phyloP scores from a whole-genome alignment of 2,329 filamentous ascomycete genomes.

The Hymenoscyphus repandus region DNA sequence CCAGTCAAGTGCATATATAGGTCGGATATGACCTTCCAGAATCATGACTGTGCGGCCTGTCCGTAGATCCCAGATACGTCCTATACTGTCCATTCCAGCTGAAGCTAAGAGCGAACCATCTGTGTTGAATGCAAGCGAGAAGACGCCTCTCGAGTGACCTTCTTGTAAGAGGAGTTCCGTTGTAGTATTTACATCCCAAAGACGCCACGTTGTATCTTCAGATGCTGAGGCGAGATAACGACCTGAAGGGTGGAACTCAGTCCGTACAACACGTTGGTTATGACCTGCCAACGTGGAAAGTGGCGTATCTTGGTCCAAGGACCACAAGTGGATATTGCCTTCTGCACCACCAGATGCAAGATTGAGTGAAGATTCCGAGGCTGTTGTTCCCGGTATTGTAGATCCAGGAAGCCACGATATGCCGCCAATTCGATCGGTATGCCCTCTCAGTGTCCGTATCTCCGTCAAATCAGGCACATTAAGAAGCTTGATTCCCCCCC shows the following conservation, averaged over 20 bases:
- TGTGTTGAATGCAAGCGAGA: conserved; percentile 80
- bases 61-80: conserved; percentile 89
- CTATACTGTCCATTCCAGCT: conserved; percentile 91
- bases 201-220: conserved; percentile 91
- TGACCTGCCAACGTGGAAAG: conserved; percentile 79
- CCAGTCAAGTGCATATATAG: conserved; percentile 93
- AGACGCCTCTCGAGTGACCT: conserved; percentile 91
- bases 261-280: conserved; percentile 78
- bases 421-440: conserved; percentile 84
- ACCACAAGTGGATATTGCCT: conserved; percentile 85
- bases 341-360: conserved; percentile 88
- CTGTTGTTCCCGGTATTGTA: conserved; percentile 63
- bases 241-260: conserved; percentile 92
- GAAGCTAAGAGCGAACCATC: conserved; percentile 89
- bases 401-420: conserved; percentile 85
- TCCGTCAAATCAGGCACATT: conserved; percentile 77
- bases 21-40: conserved; percentile 79
- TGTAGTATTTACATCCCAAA: conserved; percentile 88
- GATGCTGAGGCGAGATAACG: conserved; percentile 87
- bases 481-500: conserved; percentile 80
- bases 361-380: conserved; percentile 72
- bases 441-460: conserved; percentile 70
- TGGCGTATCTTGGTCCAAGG: conserved; percentile 78
- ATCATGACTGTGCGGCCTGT: conserved; percentile 95
- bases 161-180: conserved; percentile 85